phyloP scores from a whole-genome alignment of 176 grass and related monocot species.

The Ampelocalamus luodianensis region DNA sequence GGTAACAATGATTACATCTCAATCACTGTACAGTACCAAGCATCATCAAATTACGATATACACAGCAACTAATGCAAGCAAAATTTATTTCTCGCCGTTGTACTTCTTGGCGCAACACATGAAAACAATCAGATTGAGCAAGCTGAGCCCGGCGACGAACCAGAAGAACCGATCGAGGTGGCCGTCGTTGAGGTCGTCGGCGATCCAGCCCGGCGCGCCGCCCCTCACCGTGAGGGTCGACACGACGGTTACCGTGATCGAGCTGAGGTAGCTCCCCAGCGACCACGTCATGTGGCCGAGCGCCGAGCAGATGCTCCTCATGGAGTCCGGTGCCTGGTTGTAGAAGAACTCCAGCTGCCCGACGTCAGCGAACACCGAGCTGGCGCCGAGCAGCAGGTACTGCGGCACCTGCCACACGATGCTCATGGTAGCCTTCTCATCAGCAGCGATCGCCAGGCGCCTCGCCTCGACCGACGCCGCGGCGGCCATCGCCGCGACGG shows the following conservation, averaged over 20 bases:
- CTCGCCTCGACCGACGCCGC: conserved; percentile 46
- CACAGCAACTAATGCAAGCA: too few relatives aligned
- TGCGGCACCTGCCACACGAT: conserved; percentile 49
- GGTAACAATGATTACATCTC: too few relatives aligned
- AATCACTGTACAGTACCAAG: too few relatives aligned
- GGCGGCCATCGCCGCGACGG: conserved; percentile 34
- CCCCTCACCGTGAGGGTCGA: conserved; percentile 5
- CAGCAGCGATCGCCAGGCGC: conserved; percentile 12
- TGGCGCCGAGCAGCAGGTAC: conserved; percentile 27
- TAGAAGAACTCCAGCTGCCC: conserved; percentile 29
- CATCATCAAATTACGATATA: too few relatives aligned
- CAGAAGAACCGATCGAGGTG: conserved; percentile 78
- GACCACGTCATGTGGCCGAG: background rate
- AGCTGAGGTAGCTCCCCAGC: conserved; percentile 65
- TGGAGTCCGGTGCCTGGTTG: conserved; percentile 9
- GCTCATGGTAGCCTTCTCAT: background rate
- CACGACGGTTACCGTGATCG: conserved; percentile 46
- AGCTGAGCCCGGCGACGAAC: conserved; percentile 22
- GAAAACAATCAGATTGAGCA: too few relatives aligned
- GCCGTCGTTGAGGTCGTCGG: conserved; percentile 60
- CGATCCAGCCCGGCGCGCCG: conserved; percentile 58
- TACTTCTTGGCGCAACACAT: too few relatives aligned
- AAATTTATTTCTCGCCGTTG: too few relatives aligned
- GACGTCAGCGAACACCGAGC: conserved; percentile 20
- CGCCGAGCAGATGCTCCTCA: conserved; percentile 34